Conservation (phyloP, 1,139 yeast species). For the Yamadazyma spencermartinsiae region DNA sequence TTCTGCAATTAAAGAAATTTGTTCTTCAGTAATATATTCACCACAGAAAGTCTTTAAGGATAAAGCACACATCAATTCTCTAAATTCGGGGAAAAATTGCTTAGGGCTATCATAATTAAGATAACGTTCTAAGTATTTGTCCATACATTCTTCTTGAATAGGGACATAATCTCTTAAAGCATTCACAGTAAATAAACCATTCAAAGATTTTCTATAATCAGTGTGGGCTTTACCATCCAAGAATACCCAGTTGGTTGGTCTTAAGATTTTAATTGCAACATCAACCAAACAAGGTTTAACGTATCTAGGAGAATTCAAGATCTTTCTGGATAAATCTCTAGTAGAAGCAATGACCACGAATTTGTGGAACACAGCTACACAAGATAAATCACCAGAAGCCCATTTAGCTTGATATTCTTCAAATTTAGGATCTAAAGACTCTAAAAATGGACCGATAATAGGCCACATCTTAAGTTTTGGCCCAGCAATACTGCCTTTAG, state of each 20-base stretch:
- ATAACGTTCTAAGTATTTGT: constrained; percentile 70
- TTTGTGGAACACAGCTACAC: constrained; percentile 97
- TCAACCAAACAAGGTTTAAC: constrained; percentile 98
- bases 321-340: constrained; percentile 87
- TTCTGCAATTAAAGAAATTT: constrained; percentile 83
- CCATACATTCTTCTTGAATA: constrained; percentile 79
- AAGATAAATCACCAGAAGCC: constrained; percentile 90
- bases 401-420: constrained; percentile 91
- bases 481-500: constrained; percentile 89
- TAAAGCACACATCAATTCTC: constrained; percentile 94
- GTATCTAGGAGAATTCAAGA: constrained; percentile 77
- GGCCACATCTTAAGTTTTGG: constrained; percentile 90
- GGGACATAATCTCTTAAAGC: constrained; percentile 87
- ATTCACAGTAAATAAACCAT: constrained; percentile 80
- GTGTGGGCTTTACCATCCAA: constrained; percentile 93
- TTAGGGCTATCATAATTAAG: constrained; percentile 60
- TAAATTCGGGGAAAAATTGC: constrained; percentile 86
- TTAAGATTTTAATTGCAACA: constrained; percentile 86
- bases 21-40: constrained; percentile 87
- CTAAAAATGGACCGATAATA: constrained; percentile 92
- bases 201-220: constrained; percentile 88
- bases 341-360: constrained; percentile 93
- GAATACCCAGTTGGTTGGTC: constrained; percentile 98
- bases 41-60: constrained; percentile 95
- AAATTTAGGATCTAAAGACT: constrained; percentile 93